These are phyloP conservation scores for Iris pallida DNA, from an alignment of 116 monocot genomes.

Conservation along the genomic window DNA sequence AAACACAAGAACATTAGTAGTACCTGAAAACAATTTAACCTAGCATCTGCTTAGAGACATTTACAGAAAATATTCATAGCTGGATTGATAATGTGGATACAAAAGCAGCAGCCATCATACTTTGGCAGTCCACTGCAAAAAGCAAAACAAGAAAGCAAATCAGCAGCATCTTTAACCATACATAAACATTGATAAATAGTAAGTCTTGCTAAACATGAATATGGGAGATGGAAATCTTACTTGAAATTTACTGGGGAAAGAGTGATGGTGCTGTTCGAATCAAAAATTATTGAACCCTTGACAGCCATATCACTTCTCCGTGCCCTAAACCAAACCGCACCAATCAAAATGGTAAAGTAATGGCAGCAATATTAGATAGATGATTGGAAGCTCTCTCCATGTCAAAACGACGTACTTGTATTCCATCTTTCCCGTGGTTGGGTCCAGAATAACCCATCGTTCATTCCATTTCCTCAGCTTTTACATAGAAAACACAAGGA, in stretches of 20 bases:
- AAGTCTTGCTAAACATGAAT: background rate
- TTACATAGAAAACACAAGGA: constrained; percentile 3
- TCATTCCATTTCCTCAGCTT: constrained; percentile 99
- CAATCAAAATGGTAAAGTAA: constrained; percentile 6
- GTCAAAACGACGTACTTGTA: constrained; percentile 70
- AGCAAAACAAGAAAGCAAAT: constrained; percentile 11
- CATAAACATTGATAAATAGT: too few relatives aligned
- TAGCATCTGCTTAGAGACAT: background rate
- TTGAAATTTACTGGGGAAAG: constrained; percentile 95
- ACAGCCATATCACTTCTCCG: constrained; percentile 66
- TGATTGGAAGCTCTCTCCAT: constrained; percentile 8
- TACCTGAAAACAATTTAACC: constrained; percentile 10
- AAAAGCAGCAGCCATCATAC: constrained; percentile 98
- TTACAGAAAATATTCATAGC: background rate
- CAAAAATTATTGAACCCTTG: constrained; percentile 84
- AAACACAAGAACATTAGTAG: constrained; percentile 5
- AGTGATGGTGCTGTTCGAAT: constrained; percentile 83
- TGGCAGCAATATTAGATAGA: background rate
- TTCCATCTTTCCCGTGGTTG: constrained; percentile 99
- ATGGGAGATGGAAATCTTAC: constrained; percentile 39
- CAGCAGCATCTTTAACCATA: background rate
- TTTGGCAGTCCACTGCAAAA: constrained; percentile 83
- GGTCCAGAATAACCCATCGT: constrained; percentile 91
- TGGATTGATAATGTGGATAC: constrained; percentile 54
- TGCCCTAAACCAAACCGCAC: constrained; percentile 30